Evolutionary conservation across 805 yeast genomes (phyloP).

Genomic region (Candida ipomoeae): DNA sequence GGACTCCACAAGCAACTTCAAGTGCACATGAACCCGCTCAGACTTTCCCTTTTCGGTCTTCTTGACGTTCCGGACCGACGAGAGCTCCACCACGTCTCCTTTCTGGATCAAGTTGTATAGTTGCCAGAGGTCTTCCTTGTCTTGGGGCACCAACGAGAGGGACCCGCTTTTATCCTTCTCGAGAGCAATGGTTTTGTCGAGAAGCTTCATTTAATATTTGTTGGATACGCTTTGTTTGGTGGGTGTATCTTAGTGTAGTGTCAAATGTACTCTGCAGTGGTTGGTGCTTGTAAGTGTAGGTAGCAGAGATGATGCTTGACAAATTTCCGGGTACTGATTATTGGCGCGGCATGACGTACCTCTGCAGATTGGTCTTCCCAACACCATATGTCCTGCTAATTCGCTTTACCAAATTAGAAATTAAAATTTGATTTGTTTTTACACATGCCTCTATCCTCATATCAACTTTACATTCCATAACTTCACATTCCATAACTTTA

Average conservation of each 20-base stretch:
- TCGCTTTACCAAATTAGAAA: no score
- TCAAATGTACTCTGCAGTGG: background rate
- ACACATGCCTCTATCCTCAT: no score
- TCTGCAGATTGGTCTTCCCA: no score
- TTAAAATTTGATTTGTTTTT: no score
- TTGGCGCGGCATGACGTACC: constrained; percentile 4
- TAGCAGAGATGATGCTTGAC: background rate
- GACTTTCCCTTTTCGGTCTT: constrained; percentile 42
- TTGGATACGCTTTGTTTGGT: background rate
- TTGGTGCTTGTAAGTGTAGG: no score
- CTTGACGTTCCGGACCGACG: constrained; percentile 63
- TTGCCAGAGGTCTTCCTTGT: constrained; percentile 88
- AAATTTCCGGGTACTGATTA: background rate
- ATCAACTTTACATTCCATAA: no score
- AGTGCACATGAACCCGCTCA: constrained; percentile 40
- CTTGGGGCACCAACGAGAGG: constrained; percentile 72
- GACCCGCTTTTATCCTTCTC: constrained; percentile 59
- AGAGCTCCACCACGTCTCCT: constrained; percentile 69
- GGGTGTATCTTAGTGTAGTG: background rate
- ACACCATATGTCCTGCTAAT: no score
- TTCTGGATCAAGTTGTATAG: constrained; percentile 73
- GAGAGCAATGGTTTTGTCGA: constrained; percentile 18
- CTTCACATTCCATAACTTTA: no score
- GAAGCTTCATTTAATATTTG: constrained; percentile 14
- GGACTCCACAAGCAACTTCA: constrained; percentile 59